Base-by-base conservation (phyloP, 345 rosid genomes). In the Excoecaria agallocha region DNA sequence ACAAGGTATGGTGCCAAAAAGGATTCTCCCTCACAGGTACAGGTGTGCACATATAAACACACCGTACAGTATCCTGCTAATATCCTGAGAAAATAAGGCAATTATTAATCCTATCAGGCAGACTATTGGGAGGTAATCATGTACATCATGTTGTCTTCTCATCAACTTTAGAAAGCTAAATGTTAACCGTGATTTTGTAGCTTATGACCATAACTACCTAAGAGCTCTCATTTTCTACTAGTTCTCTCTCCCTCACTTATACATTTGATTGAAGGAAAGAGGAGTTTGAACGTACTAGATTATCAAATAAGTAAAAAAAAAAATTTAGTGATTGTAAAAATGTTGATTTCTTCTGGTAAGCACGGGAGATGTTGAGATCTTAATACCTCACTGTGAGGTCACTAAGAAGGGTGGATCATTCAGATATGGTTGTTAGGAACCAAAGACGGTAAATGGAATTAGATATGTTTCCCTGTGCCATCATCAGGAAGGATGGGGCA, bases 1-100 rank as follows among this genome's bases (percentile, higher is more conserved):
- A 85, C 85, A 94, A 94, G 97, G 98, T 92, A 66, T 70, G 76
- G 5, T 79, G 52, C 68, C 66, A 50, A 52, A 63, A 63, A 66
- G 20, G 52, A 10, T 12, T 41, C 37, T 39, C 63, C 24, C 63
- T 7, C 50, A 55, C 50, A 3, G 48, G 45, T 41, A 4, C 45
- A 41, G 45, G 45, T 43, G 48, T 5, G 48, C 8, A 20, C 19
- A 20, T 35, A 15, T 38, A 3, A 17, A 8, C 20, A 11, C 22
- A n/a, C 46, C 5, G 19, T 8, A 45, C n/a, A 25, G 19, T 20
- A 6, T 35, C 22, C 20, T 50, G 8, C 41, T 50, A 30, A 30
- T 51, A 30, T 43, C 17, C 58, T 8, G 24, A 10, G 11, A 24
- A 9, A 8, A 66, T 46, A 1, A 66, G 56, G 43, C 3, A 61